Evolutionary conservation across 2,329 filamentous ascomycete species (phyloP).

Genomic region (Fusarium sp.): DNA sequence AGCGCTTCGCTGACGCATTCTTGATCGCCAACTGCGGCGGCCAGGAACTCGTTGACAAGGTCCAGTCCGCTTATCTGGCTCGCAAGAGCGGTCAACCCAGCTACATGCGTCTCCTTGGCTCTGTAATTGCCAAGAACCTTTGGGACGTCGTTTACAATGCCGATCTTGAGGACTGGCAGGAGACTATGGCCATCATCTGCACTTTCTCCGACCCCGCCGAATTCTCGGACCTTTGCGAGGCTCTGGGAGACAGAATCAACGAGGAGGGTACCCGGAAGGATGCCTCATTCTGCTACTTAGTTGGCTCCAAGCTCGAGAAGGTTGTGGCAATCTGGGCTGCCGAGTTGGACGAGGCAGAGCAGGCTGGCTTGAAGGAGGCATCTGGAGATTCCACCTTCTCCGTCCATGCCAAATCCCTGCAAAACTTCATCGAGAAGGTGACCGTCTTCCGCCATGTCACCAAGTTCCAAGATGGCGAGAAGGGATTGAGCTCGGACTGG

Average conservation of each 20-base stretch:
- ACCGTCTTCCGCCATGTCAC: conserved; percentile 95
- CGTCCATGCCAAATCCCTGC: conserved; percentile 87
- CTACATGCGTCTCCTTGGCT: conserved; percentile 90
- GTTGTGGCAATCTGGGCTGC: conserved; percentile 94
- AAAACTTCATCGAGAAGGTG: conserved; percentile 98
- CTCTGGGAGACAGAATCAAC: conserved; percentile 89
- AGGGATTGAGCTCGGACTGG: conserved; percentile 80
- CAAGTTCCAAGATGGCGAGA: conserved; percentile 87
- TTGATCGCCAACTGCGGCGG: conserved; percentile 98
- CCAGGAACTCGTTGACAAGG: conserved; percentile 92
- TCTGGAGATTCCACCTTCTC: conserved; percentile 87
- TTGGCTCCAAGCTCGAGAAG: conserved; percentile 97
- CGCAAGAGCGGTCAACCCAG: conserved; percentile 86
- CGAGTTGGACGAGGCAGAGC: conserved; percentile 87
- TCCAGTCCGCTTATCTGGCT: conserved; percentile 90
- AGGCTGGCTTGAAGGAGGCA: conserved; percentile 76
- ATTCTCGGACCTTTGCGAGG: conserved; percentile 95
- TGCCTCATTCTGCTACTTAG: conserved; percentile 95
- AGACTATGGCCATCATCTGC: conserved; percentile 94
- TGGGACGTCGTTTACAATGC: conserved; percentile 99
- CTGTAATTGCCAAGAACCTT: conserved; percentile 94
- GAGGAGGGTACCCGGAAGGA: conserved; percentile 85
- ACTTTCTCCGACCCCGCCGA: conserved; percentile 93
- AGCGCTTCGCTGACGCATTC: conserved; percentile 94
- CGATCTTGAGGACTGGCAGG: conserved; percentile 93